Evolutionary conservation across 495 filamentous ascomycete species (phyloP).

Genomic region (Diplogelasinospora grovesii): DNA sequence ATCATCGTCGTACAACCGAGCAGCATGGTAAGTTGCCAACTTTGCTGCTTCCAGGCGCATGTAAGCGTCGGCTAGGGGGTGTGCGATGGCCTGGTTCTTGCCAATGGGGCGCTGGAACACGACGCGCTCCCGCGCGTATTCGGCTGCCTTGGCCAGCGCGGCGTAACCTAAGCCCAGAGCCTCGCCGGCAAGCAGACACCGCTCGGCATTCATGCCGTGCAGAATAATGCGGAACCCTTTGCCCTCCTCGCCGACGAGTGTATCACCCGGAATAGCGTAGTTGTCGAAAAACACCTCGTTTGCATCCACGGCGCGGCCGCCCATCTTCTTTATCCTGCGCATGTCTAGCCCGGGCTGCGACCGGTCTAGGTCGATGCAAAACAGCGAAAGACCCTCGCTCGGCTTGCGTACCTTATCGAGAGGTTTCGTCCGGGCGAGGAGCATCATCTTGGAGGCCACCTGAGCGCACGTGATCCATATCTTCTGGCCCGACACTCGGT

Average conservation of each 20-base stretch:
- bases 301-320: slow-evolving; percentile 68
- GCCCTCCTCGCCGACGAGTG: slow-evolving; percentile 61
- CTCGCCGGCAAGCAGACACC: slow-evolving; percentile 70
- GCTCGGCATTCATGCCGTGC: slow-evolving; percentile 80
- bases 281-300: slow-evolving; percentile 81
- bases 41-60: slow-evolving; percentile 79
- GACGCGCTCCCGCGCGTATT: slow-evolving; percentile 60
- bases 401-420: slow-evolving; percentile 58
- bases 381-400: slow-evolving; percentile 64
- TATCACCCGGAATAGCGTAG: slow-evolving; percentile 53
- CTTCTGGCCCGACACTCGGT: slow-evolving; percentile 66
- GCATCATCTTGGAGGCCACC: slow-evolving; percentile 69
- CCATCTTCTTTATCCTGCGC: slow-evolving; percentile 74
- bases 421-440: slow-evolving; percentile 67
- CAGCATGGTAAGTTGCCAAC: slow-evolving; percentile 70
- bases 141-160: slow-evolving; percentile 56
- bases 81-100: slow-evolving; percentile 67
- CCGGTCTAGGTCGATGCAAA: slow-evolving; percentile 67
- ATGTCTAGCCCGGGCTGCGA: slow-evolving; percentile 52
- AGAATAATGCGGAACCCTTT: slow-evolving; percentile 71
- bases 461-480: slow-evolving; percentile 81
- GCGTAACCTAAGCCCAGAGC: slow-evolving; percentile 71
- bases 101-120: slow-evolving; percentile 69
- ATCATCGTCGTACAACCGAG: slow-evolving; percentile 68
- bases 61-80: slow-evolving; percentile 66